These are phyloP conservation scores for Biscutella laevigata DNA, from an alignment of 441 rosid genomes.

Conservation along the genomic window DNA sequence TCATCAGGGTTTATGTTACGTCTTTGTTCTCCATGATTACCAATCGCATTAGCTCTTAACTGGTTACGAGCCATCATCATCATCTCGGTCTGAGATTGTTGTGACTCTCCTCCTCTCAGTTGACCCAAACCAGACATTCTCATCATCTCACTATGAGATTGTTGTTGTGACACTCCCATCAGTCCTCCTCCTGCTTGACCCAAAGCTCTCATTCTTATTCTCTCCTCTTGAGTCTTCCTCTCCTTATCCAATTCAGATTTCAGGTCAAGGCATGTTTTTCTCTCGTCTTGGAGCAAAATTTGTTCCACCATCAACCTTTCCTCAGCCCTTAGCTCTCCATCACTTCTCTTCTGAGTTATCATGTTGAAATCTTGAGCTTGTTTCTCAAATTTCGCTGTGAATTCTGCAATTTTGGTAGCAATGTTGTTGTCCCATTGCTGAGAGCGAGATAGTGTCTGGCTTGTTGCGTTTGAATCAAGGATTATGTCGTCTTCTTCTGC, in stretches of 20 bases:
- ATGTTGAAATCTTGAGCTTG: conserved; percentile 73
- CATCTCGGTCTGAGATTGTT: conserved; percentile 48
- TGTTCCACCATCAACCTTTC: conserved; percentile 80
- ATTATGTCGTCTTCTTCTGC: conserved; percentile 91
- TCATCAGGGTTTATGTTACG: conserved; percentile 57
- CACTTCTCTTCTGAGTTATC: conserved; percentile 50
- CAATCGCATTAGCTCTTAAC: conserved; percentile 57
- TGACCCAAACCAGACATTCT: no score
- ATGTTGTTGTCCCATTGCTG: conserved; percentile 90
- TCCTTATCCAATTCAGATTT: conserved; percentile 68
- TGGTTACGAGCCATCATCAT: conserved; percentile 65
- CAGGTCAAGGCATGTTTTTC: conserved; percentile 42
- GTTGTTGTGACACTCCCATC: no score
- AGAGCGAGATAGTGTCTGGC: conserved; percentile 61
- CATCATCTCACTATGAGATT: no score
- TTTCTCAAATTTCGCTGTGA: conserved; percentile 76
- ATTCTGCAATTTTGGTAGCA: conserved; percentile 81
- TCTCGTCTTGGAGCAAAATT: conserved; percentile 65
- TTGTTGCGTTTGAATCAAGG: conserved; percentile 74
- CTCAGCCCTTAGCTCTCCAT: conserved; percentile 75
- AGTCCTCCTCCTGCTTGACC: conserved; percentile 75
- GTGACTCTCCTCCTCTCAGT: conserved; percentile 50
- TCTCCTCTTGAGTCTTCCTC: conserved; percentile 58
- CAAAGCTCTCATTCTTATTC: conserved; percentile 65
- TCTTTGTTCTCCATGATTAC: conserved; percentile 53